phyloP scores from a whole-genome alignment of 2,329 filamentous ascomycete genomes.

The Colletotrichum truncatum region DNA sequence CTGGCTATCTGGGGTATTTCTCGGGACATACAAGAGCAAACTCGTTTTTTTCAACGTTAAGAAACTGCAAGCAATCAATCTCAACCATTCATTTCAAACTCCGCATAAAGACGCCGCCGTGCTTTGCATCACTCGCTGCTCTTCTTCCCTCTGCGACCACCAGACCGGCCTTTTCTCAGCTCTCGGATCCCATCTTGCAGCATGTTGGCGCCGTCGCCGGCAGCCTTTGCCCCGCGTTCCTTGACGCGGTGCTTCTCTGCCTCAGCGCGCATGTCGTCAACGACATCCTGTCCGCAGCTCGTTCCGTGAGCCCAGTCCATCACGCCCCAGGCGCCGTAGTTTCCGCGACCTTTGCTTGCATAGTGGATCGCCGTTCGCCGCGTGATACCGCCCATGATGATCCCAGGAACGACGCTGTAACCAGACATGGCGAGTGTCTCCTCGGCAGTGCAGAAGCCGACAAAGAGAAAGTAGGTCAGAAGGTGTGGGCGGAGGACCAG shows the following conservation, averaged over 20 bases:
- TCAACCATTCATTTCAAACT: background rate
- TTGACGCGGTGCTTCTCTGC: slow-evolving; percentile 65
- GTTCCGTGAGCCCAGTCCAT: slow-evolving; percentile 71
- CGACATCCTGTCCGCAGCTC: slow-evolving; percentile 57
- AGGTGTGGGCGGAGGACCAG: slow-evolving; percentile 74
- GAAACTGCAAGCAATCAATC: background rate
- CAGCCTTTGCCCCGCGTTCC: slow-evolving; percentile 46
- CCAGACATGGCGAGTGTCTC: slow-evolving; percentile 75
- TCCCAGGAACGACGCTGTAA: slow-evolving; percentile 67
- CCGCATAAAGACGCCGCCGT: background rate
- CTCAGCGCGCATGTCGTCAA: slow-evolving; percentile 64
- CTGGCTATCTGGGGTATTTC: slow-evolving; percentile 10
- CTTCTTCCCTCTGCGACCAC: slow-evolving; percentile 36
- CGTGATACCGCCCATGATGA: slow-evolving; percentile 61
- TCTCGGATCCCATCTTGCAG: slow-evolving; percentile 41
- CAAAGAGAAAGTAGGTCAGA: slow-evolving; percentile 75
- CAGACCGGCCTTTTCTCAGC: slow-evolving; percentile 20
- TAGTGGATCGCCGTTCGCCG: slow-evolving; percentile 62
- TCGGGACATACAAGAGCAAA: slow-evolving; percentile 17
- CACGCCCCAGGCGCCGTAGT: slow-evolving; percentile 70
- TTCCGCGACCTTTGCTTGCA: slow-evolving; percentile 62
- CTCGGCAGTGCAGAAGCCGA: slow-evolving; percentile 70
- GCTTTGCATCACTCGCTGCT: background rate
- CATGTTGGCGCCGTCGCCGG: slow-evolving; percentile 41
- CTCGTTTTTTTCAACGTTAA: background rate